Evolutionary conservation across 805 yeast species (phyloP), one percentile per base, ranked within the genome.

Genomic region (Yamadazyma endophytica): DNA sequence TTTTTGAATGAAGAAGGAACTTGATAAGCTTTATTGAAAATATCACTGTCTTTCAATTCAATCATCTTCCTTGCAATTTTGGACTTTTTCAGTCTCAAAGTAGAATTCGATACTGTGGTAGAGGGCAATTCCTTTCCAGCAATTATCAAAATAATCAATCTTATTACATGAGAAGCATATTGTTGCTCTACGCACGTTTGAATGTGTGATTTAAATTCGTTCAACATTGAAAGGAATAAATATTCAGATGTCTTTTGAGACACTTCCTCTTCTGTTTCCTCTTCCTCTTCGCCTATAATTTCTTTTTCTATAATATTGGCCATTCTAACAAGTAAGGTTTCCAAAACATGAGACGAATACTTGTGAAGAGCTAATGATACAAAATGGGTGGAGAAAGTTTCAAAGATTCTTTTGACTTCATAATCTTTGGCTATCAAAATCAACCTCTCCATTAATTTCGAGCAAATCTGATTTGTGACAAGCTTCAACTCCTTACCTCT

Each of bases 21-120:
- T 57, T 77, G 84, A 52, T 75, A 84, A 0, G 79, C 62, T 36
- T 73, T 66, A 48, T 76, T 70, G 47, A 79, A 82, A 42, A 82
- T 88, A 11, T 79, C 81, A 39, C 71, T 80, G 54, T 85, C 95
- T 47, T 79, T 79, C 26, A 87, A 80, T 45, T 84, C 92, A 48
- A 87, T 85, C 95, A 86, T 85, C 53, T 88, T 88, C 55, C 97
- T 77, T 5, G 97, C 96, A 56, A 79, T 82, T 57, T 77, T 88
- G 30, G 87, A 83, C 58, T 71, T 82, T 51, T 86, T 87, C 17
- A 94, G 82, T 52, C 97, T 74, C 43, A 87, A 65, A 5, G 82
- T 73, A 1, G 89, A 82, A 49, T 78, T 79, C 16, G 80, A 70
- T 48, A 69, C 69, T 1, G 81, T 74, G 0, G 88, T 61, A 4